Evolutionary conservation across 345 rosid genomes (phyloP), one percentile per base, ranked within the genome.

Genomic region (Citrus inodora): DNA sequence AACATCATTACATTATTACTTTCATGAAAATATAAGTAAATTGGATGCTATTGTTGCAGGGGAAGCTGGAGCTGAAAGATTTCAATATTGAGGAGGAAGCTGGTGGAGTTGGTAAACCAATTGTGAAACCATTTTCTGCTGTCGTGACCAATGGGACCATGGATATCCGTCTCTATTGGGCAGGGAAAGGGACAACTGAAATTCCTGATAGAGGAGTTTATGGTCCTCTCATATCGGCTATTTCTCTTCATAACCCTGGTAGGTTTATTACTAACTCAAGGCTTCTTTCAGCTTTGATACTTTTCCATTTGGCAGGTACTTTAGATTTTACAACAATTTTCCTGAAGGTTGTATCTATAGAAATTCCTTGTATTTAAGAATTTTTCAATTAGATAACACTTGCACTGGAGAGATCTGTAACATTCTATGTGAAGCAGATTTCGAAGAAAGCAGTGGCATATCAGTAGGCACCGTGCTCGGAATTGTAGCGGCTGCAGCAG

Each of bases 141-240:
- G 68, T 27, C 21, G 78, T 74, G 38, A 75, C 75, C 30, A 40
- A 32, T 4, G 24, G 76, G 59, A 76, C 24, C 25, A n/a, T 86
- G 64, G 82, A 84, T 75, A 84, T 86, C n/a, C 89, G 82, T 28
- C 84, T 90, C 56, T 65, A 68, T 53, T 90, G 90, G 91, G 86
- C 87, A 9, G 94, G 92, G 21, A 89, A 81, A 85, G 92, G 94
- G 69, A 89, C 94, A n/a, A 86, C 85, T 6, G 67, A 71, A 77
- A 85, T 85, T 70, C 92, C 94, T 7, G 0, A 0, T 13, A 80
- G 83, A 70, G 86, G 92, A 64, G 80, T 80, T 27, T 89, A 89
- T 67, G 94, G 94, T 70, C 90, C 94, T 65, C 71, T 89, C 42
- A 82, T 91, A 74, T 88, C 92, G 2, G 93, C 92, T 27, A 80